Percentiles rank a stretch among this genome's conserved stretches.
phyloP scores from a whole-genome alignment of 2,329 filamentous ascomycete genomes.

The Trichoderma sp. region DNA sequence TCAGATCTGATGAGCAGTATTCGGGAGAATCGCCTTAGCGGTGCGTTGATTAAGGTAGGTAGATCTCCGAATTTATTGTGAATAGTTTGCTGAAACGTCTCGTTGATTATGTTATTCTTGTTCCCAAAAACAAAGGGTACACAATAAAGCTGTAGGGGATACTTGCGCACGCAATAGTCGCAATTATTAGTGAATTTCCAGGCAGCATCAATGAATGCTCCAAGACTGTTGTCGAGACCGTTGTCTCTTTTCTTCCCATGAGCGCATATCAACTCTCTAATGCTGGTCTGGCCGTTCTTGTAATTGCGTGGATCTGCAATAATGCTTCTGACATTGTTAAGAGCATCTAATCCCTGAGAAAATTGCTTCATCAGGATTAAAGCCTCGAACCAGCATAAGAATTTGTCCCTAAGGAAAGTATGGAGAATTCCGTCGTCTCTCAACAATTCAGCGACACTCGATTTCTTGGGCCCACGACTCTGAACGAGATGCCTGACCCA shows the following conservation, averaged over 20 bases:
- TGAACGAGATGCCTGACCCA: neutral
- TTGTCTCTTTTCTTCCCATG: neutral
- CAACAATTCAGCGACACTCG: neutral
- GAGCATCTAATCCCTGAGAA: neutral
- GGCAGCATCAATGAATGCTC: neutral
- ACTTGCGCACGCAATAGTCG: neutral
- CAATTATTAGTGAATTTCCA: neutral
- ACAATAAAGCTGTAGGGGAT: neutral
- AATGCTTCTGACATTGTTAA: neutral
- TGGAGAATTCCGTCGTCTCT: neutral
- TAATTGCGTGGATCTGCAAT: neutral
- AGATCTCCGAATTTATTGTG: neutral
- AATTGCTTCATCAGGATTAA: neutral
- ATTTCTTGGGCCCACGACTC: too few relatives aligned
- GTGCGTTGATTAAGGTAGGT: too few relatives aligned
- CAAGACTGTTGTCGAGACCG: too few relatives aligned
- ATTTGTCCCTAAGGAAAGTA: neutral
- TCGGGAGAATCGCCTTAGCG: too few relatives aligned
- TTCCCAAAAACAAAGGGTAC: neutral
- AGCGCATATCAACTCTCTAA: neutral
- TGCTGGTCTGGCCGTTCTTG: neutral
- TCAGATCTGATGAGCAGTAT: too few relatives aligned
- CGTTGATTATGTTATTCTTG: neutral
- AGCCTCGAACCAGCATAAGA: neutral
- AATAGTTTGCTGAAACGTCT: neutral